Evolutionary conservation across 495 filamentous ascomycete species (phyloP), one percentile per base, ranked within the genome.

Genomic region (Aspergillus saccharolyticus): DNA sequence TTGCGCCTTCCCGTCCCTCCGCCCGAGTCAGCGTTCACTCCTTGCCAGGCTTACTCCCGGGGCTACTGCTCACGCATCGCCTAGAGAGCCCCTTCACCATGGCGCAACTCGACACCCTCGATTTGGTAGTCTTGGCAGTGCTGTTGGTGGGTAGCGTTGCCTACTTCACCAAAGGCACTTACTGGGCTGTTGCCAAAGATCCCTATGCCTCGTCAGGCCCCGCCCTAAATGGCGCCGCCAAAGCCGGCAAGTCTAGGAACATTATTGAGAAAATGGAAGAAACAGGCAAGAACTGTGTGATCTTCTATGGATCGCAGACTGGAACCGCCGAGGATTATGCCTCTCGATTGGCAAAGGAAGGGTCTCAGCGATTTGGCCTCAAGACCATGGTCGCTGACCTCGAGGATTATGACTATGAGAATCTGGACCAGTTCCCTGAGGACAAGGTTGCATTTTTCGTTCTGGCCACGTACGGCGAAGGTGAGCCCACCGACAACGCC

Each of bases 251-350:
- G 77, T 91, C 92, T 49, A 80, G 93, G 61, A 89, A 97, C 71
- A 91, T 99, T 55, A 58, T 97, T 22, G 89, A 97, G 78, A 96
- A 93, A 78, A 88, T 99, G 88, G 89, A 97, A 33, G 90, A 97
- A 76, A 86, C 82, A 3, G 88, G 87, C 70, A 97, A 97, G 78
- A 97, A 99, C 73, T 96, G 91, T 76, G 86, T 99, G 54, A 88
- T 97, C 59, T 96, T 99, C 78, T 99, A 96, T 65, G 94, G 93
- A 51, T 97, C 94, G 49, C 94, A 99, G 73, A 99, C 94, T 18
- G 94, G 94, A 64, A 99, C 95, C 54, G 94, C 94, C 22, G 94
- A 99, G 79, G 94, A 99, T 67, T 99, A 99, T 63, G 95, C 94
- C 54, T 96, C 95, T n/a, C 82, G 94, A 60, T 70, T 99, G 57